Base-by-base conservation (phyloP, 2,329 filamentous ascomycete genomes). In the Botrytis cinerea region DNA sequence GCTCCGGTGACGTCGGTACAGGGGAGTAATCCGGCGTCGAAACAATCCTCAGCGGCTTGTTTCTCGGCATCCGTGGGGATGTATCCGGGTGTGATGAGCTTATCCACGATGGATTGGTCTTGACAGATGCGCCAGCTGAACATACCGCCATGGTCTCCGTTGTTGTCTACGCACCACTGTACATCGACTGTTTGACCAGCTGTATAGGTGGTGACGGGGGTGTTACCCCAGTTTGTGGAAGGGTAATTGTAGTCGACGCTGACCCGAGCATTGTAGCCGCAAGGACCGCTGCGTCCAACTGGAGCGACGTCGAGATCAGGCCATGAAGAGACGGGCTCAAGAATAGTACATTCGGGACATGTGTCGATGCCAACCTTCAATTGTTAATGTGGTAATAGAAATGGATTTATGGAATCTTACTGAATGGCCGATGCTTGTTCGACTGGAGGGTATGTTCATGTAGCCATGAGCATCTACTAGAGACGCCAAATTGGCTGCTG, bases 101-200 rank as follows among this genome's bases (percentile, higher is more conserved):
- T 85, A 80, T 87, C 82, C 45, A 88, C 84, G 0, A 88, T 78
- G 0, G 79, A 81, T 75, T 88, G 86, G 75, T 88, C 81, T 75
- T 86, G 83, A 76, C 86, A 88, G 75, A 88, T 84, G 16, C 86
- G 85, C 78, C 87, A 88, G 76, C 80, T 83, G 79, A 87, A 88
- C 86, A 88, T 88, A 79, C 86, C 87, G 40, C 86, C 86, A 75
- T 88, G 86, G 75, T 88, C 86, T 0, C 87, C 87, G 75, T 88
- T 88, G 79, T 87, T 80, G 76, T 88, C 87, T 28, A 88, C 83
- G 70, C 87, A 88, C 87, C 87, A 88, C 77, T 87, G 81, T 0
- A 88, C 86, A 38, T 86, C 84, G 38, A 87, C 79, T 0, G 83
- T 79, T 16, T 87, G 80, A 0, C 86, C 86, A 0, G 84, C 80